phyloP scores from a whole-genome alignment of 2,329 filamentous ascomycete genomes.

The Calonectria pteridis region DNA sequence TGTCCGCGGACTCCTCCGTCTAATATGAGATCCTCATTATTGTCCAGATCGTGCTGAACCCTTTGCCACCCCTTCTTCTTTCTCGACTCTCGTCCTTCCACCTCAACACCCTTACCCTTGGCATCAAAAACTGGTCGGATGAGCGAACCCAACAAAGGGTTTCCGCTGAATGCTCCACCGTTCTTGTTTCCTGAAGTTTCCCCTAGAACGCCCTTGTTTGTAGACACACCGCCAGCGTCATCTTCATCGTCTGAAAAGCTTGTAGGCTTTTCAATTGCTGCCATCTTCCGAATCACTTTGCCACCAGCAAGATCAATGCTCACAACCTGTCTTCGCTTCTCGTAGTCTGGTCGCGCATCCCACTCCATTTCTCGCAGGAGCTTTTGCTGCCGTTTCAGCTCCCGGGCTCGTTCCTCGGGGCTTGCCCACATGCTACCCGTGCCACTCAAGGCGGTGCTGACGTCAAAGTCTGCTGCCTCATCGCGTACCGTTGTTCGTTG shows the following conservation, averaged over 20 bases:
- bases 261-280: conserved; percentile 68
- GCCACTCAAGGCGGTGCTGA: conserved; percentile 58
- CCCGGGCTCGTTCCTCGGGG: conserved; percentile 83
- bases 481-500: conserved; percentile 87
- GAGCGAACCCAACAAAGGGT: conserved; percentile 74
- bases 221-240: conserved; percentile 44
- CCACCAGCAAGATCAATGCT: conserved; percentile 86
- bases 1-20: conserved; percentile 67
- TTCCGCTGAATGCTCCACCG: conserved; percentile 73
- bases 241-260: conserved; percentile 63
- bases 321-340: conserved; percentile 86
- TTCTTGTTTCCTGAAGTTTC: conserved; percentile 53
- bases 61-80: conserved; percentile 65
- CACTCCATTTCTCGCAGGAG: conserved; percentile 88
- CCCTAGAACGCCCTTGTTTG: conserved; percentile 46
- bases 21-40: conserved; percentile 71
- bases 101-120: conserved; percentile 63
- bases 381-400: conserved; percentile 88
- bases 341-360: conserved; percentile 86
- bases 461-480: conserved; percentile 78
- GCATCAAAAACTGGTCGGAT: conserved; percentile 73
- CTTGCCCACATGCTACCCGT: conserved; percentile 80
- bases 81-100: conserved; percentile 56
- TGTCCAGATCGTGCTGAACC: conserved; percentile 70
- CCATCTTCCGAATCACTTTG: conserved; percentile 81